Evolutionary conservation across 1,139 yeast species (phyloP), one percentile per base, ranked within the genome.

Genomic region (Yamadazyma sp.): DNA sequence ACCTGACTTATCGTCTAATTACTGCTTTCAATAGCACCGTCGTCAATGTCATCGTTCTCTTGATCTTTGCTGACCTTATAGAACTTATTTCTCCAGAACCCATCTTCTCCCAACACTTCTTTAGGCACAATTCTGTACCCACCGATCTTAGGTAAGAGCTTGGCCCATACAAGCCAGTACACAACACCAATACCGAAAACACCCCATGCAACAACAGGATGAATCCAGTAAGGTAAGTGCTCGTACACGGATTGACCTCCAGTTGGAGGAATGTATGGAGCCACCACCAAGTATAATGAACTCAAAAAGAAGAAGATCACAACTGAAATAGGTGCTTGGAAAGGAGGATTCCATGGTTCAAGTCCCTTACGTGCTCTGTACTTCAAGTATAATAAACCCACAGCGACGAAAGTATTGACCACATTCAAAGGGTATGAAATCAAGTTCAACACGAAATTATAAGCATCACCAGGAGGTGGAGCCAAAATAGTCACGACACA

Each of bases 151-250:
- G 95, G 95, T 47, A 83, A 59, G 1, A 83, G 41, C 46, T 65
- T 65, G 34, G 80, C 75, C 87, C 91, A 83, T 14, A 83, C 59
- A 7, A 80, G 45, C 87, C 91, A 87, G 64, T 86, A 87, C 2
- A 75, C 50, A 18, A 75, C 80, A 46, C 96, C 96, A 42, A 81
- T 59, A 6, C 71, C 86, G 51, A 87, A 83, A 33, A 87, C 72
- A 46, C 83, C 92, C 83, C 89, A 77, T 9, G 94, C 83, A 17
- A 85, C 88, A 37, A 86, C 95, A 54, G 91, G 82, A 59, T 86
- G 95, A 41, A 83, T 74, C 74, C 80, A 87, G 66, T 86, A 87
- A 30, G 94, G 95, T 53, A 85, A 66, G 40, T 59, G 53, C 34
- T 77, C 64, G 71, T 85, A 87, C 42, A 83, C 89, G 36, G 72